Evolutionary conservation across 345 rosid genomes (phyloP), one percentile per base, ranked within the genome.

Genomic region (Ricinus communis): DNA sequence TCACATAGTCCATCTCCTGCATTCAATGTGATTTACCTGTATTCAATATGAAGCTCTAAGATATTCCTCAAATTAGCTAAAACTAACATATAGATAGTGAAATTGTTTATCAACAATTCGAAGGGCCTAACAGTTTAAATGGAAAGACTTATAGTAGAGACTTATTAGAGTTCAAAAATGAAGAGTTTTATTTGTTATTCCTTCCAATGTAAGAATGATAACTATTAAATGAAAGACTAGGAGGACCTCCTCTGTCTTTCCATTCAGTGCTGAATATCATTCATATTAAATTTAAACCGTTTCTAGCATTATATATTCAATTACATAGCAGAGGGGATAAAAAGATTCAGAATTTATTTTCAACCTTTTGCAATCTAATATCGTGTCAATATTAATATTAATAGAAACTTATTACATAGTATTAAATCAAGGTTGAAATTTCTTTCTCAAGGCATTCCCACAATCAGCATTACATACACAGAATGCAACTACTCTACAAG

Each of bases 1-100:
- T 91, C 74, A 74, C 74, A 80, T 94, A 94, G 82, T 94, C 94
- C 93, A 94, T 87, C 98, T 94, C 98, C 98, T 94, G 97, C 97
- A 94, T 91, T 90, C 91, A 94, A 94, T 84, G 86, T 84, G 97
- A 94, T 88, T 84, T 84, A 86, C 97, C 96, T 91, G 97, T 91
- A 88, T 88, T 94, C 98, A 91, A 90, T 94, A 85, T 82, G 81
- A 90, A 94, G 87, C 82, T 82, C 91, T 90, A 94, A 91, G 97
- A 81, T 81, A 85, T 82, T 86, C 86, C 80, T 76, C 77, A 77
- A 71, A 66, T 41, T 78, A 76, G 79, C 30, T 54, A 63, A 66
- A 61, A 57, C 16, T 71, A 60, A 11, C 19, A 47, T 47, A 59
- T 22, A 59, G 36, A 31, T 25, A 59, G 14, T 21, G 43, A 58